Conservation (phyloP, 257 asterid species). For the Datura wrightii region DNA sequence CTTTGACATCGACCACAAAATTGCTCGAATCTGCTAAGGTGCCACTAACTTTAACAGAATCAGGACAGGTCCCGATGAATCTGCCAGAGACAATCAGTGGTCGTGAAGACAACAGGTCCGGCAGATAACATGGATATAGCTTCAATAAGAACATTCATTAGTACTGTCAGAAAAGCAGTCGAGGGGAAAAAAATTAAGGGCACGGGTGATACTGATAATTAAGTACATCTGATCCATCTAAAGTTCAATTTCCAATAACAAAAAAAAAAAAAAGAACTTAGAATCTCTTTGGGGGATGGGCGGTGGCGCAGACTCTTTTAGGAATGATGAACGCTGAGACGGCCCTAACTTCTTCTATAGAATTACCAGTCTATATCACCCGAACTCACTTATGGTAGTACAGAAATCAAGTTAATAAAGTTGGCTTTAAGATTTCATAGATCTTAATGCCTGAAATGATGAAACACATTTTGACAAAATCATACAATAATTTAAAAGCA, state of each 20-base stretch:
- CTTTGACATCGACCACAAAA: constrained; percentile 54
- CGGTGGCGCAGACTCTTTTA: no score
- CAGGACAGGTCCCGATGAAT: constrained; percentile 69
- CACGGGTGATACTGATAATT: background rate
- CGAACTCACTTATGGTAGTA: no score
- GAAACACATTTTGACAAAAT: no score
- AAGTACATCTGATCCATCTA: background rate
- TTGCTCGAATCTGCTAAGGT: constrained; percentile 63
- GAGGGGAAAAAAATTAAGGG: background rate
- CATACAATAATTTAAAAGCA: no score
- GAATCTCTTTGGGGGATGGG: no score
- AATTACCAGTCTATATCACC: no score
- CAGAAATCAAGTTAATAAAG: no score
- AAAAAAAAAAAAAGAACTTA: no score
- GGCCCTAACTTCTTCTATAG: no score
- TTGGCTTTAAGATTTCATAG: no score
- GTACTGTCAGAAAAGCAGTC: background rate
- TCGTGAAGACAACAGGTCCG: constrained; percentile 67
- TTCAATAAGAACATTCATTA: constrained; percentile 43
- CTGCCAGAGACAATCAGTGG: constrained; percentile 83
- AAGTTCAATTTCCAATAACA: background rate
- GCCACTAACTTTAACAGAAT: constrained; percentile 58
- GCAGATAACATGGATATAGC: constrained; percentile 67
- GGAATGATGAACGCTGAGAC: no score
- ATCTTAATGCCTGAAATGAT: no score